These are phyloP conservation scores for Trichoderma atrobrunneum DNA, from an alignment of 2,329 filamentous ascomycete species.

Conservation along the genomic window DNA sequence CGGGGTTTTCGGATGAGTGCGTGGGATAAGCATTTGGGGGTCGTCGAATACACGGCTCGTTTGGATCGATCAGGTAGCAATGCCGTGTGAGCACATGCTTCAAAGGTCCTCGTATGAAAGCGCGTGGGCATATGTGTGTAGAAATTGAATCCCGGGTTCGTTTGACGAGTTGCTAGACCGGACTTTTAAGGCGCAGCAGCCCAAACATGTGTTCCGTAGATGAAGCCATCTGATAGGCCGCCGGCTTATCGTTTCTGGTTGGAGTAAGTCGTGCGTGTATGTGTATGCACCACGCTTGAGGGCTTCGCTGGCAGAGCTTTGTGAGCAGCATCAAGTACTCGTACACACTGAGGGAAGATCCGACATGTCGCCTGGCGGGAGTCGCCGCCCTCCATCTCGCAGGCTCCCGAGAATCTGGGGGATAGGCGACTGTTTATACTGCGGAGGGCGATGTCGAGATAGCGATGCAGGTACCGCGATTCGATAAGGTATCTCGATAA, in stretches of 20 bases:
- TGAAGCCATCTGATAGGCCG: neutral
- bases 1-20: neutral
- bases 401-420: conserved; percentile 6
- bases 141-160: neutral
- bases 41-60: neutral
- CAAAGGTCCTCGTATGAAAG: neutral
- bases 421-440: neutral
- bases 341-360: neutral
- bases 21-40: no score
- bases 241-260: neutral
- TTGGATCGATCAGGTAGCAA: neutral
- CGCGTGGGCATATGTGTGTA: neutral
- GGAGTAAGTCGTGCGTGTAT: neutral
- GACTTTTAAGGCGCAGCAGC: neutral
- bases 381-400: conserved; percentile 15
- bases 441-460: neutral
- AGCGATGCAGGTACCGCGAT: neutral
- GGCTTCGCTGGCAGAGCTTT: neutral
- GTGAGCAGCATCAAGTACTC: neutral
- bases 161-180: neutral
- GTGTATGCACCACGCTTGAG: neutral
- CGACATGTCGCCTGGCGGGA: neutral
- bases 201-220: neutral
- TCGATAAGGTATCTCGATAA: neutral
- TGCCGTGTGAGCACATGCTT: neutral